Evolutionary conservation across 2,329 filamentous ascomycete genomes (phyloP), one percentile per base, ranked within the genome.

Genomic region (Cladosporium velox): DNA sequence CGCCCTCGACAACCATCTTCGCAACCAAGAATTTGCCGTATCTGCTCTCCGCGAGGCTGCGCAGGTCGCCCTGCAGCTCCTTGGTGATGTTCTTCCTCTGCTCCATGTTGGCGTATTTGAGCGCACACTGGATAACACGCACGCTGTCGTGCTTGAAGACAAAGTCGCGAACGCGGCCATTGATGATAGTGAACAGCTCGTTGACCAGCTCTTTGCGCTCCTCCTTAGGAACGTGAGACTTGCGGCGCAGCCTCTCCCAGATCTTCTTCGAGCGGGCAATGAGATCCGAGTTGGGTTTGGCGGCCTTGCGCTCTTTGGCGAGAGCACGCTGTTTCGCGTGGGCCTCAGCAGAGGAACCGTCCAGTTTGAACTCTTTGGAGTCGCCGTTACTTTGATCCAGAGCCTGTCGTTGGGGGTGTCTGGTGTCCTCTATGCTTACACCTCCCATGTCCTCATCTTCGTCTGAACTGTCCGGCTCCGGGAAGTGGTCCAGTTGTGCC

Each of bases 61-160:
- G 87, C 78, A 96, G 97, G 71, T 90, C 90, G 21, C 93, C 93
- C 78, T 91, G 88, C 65, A 99, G 85, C 79, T 99, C 95, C 66
- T 83, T 84, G 10, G 93, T 92, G 74, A 99, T 97, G 81, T 90
- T 87, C 79, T 90, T 91, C 75, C 92, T 87, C 80, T 97, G 93
- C 67, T 91, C 90, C 65, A 88, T 84, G 55, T 90, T 96, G 58
- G 92, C 91, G 80, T 99, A 99, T 80, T 99, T 99, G 80, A 99
- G 87, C 44, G 94, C 95, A 14, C 93, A 97, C 81, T 99, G 95
- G 30, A 99, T 91, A 51, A 97, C 93, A 72, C 95, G 88, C n/a
- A 97, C 94, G 41, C 93, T 92, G 77, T 99, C 95, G 79, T 99
- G 95, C 86, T 99, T 99, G 81, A 99, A 91, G 24, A 97, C 94